Base-by-base conservation (phyloP, 345 rosid species). In the Isatis tinctoria region DNA sequence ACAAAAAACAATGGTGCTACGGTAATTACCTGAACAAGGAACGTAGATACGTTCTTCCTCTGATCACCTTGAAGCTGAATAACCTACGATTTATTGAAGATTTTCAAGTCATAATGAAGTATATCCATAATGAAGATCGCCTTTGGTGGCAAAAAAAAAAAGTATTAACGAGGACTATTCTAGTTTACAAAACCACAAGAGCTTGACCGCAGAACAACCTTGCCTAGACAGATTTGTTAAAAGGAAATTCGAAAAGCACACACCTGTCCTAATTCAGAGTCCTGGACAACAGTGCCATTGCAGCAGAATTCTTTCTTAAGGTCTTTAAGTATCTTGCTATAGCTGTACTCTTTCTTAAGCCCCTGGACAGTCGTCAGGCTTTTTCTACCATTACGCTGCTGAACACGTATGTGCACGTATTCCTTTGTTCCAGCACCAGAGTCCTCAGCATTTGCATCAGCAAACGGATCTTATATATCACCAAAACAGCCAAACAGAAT, bases 291-390 rank as follows among this genome's bases (percentile, higher is more conserved):
- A 4, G 83, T 86, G 60, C 84, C 90, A 78, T 82, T 84, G 77
- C 90, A 84, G 76, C 87, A 86, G 65, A 84, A 86, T 37, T 84
- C 84, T 72, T 86, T 84, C 81, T 86, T 86, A 5, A 86, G 84
- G 63, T 84, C 90, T 76, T 86, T 86, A 43, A 86, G 84, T 24
- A 84, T 86, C 80, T 79, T 86, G 67, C 45, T 81, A 47, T 86
- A 86, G 82, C 86, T 84, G 53, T 79, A 86, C 65, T 84, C 84
- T 72, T 83, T 84, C 77, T 81, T 86, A 61, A 86, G 72, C 6
- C 85, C 88, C 58, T 83, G 86, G 22, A 83, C 83, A 45, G 82
- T 85, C 0, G 87, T 83, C 78, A 78, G 69, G 74, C 86, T 85
- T 59, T 85, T 83, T 67, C 85, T 77, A 73, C 88, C 88, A 76